Evolutionary conservation across 768 basidiomycete species (phyloP), one percentile per base, ranked within the genome.

Genomic region (Pisolithus marmoratus): DNA sequence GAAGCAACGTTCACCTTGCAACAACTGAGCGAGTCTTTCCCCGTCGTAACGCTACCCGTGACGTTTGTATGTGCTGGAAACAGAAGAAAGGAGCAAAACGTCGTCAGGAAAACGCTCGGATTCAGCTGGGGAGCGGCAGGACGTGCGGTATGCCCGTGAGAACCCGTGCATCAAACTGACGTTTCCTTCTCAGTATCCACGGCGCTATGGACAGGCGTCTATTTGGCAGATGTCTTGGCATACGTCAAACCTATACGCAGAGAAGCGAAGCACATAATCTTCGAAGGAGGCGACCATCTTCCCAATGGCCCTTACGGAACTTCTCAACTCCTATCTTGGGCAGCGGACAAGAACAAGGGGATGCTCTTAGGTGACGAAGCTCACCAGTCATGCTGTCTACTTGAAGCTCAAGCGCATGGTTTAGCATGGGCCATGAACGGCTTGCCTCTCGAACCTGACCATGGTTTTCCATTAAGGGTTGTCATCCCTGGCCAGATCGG

Each of bases 1-100:
- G 63, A 72, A 48, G 23, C 66, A 45, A 68, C 62, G 2, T 64
- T 83, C 24, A 72, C 75, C 6, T 54, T 84, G 14, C 59, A 64
- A 15, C 74, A 81, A 49, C 67, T 84, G 7, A 68, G 69, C 38
- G 57, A 58, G 17, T 66, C 56, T n/a, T 82, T 84, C 58, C 66
- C 71, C 9, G 68, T 77, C 8, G 76, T 83, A 6, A 85, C 82
- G 0, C 54, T 83, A 4, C 83, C 83, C 4, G 71, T 84, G 19
- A 84, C 83, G 0, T 61, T 85, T 11, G 78, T 79, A 3, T 85
- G 83, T 54, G 83, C 83, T 2, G 83, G 83, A 2, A 84, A 84
- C 60, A 65, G 83, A 2, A 68, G 83, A 24, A 84, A 83, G 60
- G 83, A 85, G 58, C 83, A 85, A 60, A 85, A 85, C 57, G 66